Evolutionary conservation across 2,329 filamentous ascomycete species (phyloP).

Genomic region (Cordyceps javanica): DNA sequence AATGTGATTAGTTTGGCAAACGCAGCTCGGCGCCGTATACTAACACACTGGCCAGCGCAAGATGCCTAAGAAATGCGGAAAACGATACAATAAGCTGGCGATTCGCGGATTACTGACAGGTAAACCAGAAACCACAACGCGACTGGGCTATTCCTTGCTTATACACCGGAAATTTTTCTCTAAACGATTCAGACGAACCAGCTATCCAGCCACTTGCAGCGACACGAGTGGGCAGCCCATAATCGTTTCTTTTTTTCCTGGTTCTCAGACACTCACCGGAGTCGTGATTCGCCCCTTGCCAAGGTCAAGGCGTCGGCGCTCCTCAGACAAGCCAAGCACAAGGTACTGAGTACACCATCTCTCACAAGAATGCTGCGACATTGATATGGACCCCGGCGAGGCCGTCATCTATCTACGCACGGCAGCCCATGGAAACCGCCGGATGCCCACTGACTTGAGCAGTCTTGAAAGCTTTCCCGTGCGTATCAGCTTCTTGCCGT

Average conservation of each 20-base stretch:
- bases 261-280: slow-evolving; percentile 13
- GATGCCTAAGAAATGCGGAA: slow-evolving; percentile 4
- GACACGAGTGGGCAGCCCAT: neutral
- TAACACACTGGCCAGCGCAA: slow-evolving; percentile 1
- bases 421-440: neutral
- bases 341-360: neutral
- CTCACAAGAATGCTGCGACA: slow-evolving; percentile 1
- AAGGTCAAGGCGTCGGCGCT: slow-evolving; percentile 13
- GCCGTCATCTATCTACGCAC: neutral
- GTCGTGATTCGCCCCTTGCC: slow-evolving; percentile 12
- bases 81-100: neutral
- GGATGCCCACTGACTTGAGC: neutral
- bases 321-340: neutral
- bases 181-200: slow-evolving; percentile 1
- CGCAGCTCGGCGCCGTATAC: neutral
- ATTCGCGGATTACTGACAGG: neutral
- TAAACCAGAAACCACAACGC: neutral
- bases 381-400: neutral
- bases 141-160: slow-evolving; percentile 7
- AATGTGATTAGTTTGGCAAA: neutral
- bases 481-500: neutral
- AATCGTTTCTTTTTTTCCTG: slow-evolving; percentile 12
- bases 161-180: slow-evolving; percentile 3
- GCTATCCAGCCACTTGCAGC: slow-evolving; percentile 1
- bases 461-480: neutral